Evolutionary conservation across 257 asterid species (phyloP).

Genomic region (Galeopsis tetrahit): DNA sequence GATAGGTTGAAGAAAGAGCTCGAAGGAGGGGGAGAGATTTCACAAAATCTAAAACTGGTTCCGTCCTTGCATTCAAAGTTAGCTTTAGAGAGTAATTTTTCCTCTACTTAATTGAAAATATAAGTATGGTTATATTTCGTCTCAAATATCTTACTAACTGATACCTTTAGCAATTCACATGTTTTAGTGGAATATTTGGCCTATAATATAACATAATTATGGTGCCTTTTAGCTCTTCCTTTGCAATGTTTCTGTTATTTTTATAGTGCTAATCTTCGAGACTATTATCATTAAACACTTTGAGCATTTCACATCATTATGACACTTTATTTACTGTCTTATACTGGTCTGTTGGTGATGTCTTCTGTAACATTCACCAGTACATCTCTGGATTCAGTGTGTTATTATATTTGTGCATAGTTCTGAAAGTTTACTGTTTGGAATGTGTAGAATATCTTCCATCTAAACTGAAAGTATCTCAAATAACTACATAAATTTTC

Average conservation of each 20-base stretch:
- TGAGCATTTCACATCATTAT: background rate
- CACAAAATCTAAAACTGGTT: slow-evolving; percentile 89
- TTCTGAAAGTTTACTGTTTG: slow-evolving; percentile 1
- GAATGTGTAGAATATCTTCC: background rate
- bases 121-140: background rate
- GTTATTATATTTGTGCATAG: background rate
- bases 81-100: slow-evolving; percentile 93
- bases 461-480: slow-evolving; percentile 2
- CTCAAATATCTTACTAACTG: background rate
- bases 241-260: background rate
- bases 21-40: slow-evolving; percentile 75
- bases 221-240: background rate
- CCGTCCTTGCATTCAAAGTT: slow-evolving; percentile 95
- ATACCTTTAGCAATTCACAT: background rate
- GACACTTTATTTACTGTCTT: slow-evolving; percentile 1
- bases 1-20: slow-evolving; percentile 94
- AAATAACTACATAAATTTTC: background rate
- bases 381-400: background rate
- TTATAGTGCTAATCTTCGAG: background rate
- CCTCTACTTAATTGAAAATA: slow-evolving; percentile 26
- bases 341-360: background rate
- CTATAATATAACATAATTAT: background rate
- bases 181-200: background rate
- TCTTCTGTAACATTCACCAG: background rate
- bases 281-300: background rate